Evolutionary conservation across 148 eudicot genomes (phyloP).

Genomic region (Rhododendron vialii): DNA sequence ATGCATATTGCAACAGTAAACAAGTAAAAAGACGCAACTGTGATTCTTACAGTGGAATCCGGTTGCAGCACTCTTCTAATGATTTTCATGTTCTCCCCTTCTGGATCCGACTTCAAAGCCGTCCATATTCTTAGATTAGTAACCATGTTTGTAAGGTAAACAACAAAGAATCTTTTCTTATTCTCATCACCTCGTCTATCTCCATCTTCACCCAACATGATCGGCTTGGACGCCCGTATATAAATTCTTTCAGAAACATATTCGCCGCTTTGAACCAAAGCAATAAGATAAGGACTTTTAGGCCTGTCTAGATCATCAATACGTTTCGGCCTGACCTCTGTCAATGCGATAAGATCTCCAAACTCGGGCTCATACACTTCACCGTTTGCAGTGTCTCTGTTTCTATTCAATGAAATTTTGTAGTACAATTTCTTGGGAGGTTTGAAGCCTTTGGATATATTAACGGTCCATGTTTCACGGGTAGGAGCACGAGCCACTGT

Average conservation of each 20-base stretch:
- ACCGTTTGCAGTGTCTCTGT: not conserved
- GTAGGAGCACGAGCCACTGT: constrained; percentile 24
- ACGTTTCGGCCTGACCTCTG: constrained; percentile 32
- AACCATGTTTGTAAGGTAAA: constrained; percentile 35
- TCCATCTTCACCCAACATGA: not conserved
- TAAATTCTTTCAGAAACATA: not conserved
- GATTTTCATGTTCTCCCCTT: constrained; percentile 12
- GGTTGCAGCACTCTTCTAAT: constrained; percentile 19
- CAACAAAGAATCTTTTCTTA: constrained; percentile 15
- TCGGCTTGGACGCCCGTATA: constrained; percentile 14
- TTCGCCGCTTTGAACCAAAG: constrained; percentile 12
- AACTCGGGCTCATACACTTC: constrained; percentile 43
- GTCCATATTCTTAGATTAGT: constrained; percentile 48
- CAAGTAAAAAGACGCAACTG: not conserved
- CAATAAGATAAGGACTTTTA: constrained; percentile 20
- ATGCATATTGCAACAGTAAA: not conserved
- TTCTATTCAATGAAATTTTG: not conserved
- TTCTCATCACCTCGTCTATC: not conserved
- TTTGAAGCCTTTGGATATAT: not conserved
- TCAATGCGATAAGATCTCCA: constrained; percentile 49
- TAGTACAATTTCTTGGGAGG: constrained; percentile 31
- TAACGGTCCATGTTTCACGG: constrained; percentile 9
- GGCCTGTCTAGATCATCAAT: constrained; percentile 33
- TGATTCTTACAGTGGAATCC: constrained; percentile 23
- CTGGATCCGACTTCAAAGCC: constrained; percentile 31